Evolutionary conservation across 306 rosid species (phyloP), one percentile per base, ranked within the genome.

Genomic region (Cicer yamashitae): DNA sequence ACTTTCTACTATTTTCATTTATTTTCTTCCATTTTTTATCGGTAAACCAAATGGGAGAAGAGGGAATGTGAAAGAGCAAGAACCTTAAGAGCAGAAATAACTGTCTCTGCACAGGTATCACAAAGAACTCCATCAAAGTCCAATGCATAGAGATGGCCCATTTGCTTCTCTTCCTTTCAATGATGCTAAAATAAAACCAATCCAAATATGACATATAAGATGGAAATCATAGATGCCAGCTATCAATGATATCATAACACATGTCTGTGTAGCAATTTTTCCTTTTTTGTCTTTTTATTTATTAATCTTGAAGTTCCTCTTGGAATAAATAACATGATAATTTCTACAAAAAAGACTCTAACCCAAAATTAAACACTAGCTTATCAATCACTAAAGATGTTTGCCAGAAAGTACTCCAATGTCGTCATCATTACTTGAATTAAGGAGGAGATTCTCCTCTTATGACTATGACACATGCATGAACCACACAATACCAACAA

Each of bases 121-220:
- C 81, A 76, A 20, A 81, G 40, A 71, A 81, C 79, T 53, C 82
- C 85, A 76, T 81, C 85, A 57, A 81, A 81, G 78, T 81, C 85
- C 50, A 81, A 64, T n/a, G 85, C 85, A 73, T 76, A 81, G 50
- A 81, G 77, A 64, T 81, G 81, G 0, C 78, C 78, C 81, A 81
- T 81, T 63, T 70, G 8, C 73, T 51, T 76, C 7, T 39, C 65
- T 56, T 54, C 71, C 80, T 74, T 58, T 47, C 79, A 40, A 66
- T 9, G 41, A 67, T 58, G 18, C 65, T 40, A n/a, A 44, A 30
- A 30, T 30, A 30, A 3, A 72, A 67, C 50, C 47, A 80, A 67
- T 74, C 76, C 38, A 3, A 37, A 67, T 7, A 67, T 53, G 37
- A 22, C 53, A 72, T 65, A 59, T 79, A 56, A 44, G 61, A 67